Percentiles rank a stretch among this genome's conserved stretches.
These are phyloP conservation scores for Penicillium steckii DNA, from an alignment of 495 filamentous ascomycete genomes.

Conservation along the genomic window DNA sequence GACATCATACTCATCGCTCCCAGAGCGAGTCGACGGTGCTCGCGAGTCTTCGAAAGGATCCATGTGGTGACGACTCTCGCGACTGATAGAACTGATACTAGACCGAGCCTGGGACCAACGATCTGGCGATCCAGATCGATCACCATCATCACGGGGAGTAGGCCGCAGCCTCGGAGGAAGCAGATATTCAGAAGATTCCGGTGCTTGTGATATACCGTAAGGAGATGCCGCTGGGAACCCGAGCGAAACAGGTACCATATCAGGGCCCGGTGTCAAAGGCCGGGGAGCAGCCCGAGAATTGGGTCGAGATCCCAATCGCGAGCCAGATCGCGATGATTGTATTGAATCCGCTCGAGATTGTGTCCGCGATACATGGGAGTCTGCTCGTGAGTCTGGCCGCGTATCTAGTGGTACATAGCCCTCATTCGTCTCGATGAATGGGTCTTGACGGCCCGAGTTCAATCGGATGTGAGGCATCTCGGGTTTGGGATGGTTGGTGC, in stretches of 20 bases:
- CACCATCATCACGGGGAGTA: constrained; percentile 10
- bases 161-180: constrained; percentile 49
- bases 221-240: constrained; percentile 23
- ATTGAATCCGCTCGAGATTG: constrained; percentile 6
- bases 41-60: constrained; percentile 55
- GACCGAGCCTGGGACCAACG: constrained; percentile 20
- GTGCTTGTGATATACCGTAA: constrained; percentile 31
- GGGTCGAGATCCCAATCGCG: neutral
- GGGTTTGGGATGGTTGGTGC: constrained; percentile 6
- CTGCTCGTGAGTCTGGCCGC: neutral
- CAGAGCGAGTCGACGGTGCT: constrained; percentile 59
- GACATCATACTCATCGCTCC: constrained; percentile 63
- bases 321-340: constrained; percentile 4
- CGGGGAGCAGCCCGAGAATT: constrained; percentile 23
- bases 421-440: constrained; percentile 37
- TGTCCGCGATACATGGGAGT: neutral
- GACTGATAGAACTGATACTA: constrained; percentile 40
- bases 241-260: constrained; percentile 5
- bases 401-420: constrained; percentile 19
- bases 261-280: constrained; percentile 21
- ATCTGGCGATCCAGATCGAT: constrained; percentile 20
- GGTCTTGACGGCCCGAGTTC: constrained; percentile 57
- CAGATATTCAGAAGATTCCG: constrained; percentile 60
- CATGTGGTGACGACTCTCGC: constrained; percentile 47
- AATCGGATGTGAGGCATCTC: constrained; percentile 55